A percentile compares a stretch with the other conserved stretches of the same genome.
Conservation (phyloP, 1,139 yeast genomes). For the Geotrichum cucujoidarum region DNA sequence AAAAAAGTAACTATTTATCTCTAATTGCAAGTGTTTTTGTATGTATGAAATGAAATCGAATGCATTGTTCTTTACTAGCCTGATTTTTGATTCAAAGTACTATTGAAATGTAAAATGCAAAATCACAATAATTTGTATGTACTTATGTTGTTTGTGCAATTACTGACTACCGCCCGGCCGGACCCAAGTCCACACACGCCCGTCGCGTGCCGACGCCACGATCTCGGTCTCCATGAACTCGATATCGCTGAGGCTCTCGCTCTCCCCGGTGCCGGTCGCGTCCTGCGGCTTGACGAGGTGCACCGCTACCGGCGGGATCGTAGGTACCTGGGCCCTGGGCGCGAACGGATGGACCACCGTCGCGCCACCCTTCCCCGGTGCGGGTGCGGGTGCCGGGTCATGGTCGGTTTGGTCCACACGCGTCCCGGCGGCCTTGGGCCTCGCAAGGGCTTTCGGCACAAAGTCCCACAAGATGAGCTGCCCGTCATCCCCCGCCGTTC, state of each 20-base stretch:
- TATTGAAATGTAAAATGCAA: no score
- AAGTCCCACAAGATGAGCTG: conserved; percentile 68
- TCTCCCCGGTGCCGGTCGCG: not conserved
- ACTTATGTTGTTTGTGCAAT: not conserved
- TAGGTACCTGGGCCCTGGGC: conserved; percentile 6
- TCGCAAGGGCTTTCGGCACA: conserved; percentile 40
- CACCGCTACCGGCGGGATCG: conserved; percentile 6
- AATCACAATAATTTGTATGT: no score
- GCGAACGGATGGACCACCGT: conserved; percentile 11
- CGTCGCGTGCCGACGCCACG: conserved; percentile 18
- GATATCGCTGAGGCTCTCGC: conserved; percentile 15
- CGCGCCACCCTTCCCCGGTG: not conserved
- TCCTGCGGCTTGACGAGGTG: conserved; percentile 3
- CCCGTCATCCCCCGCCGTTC: conserved; percentile 70
- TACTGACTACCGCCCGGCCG: conserved; percentile 8
- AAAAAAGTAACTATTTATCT: not conserved
- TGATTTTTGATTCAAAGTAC: no score
- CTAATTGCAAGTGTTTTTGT: not conserved
- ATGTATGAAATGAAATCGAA: not conserved
- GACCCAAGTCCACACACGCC: conserved; percentile 19
- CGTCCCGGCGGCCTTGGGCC: conserved; percentile 1
- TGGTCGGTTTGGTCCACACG: not conserved
- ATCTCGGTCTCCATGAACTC: conserved; percentile 14
- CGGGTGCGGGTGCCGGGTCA: not conserved
- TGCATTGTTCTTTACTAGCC: no score